Evolutionary conservation across 2,329 filamentous ascomycete genomes (phyloP).

Genomic region (Phialocephala sp.): DNA sequence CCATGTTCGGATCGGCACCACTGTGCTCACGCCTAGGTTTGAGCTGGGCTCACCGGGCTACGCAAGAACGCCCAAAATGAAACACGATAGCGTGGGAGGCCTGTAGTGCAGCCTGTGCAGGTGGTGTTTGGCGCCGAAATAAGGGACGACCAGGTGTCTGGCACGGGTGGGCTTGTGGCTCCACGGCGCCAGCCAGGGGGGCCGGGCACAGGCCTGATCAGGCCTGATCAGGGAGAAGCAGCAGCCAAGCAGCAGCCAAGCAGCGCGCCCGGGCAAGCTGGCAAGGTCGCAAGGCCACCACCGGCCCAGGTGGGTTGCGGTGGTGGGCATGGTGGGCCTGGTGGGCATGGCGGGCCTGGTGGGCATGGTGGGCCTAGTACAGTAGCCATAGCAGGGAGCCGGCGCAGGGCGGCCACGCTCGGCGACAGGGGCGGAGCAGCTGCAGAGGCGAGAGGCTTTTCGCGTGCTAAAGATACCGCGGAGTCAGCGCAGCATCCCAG

Average conservation of each 20-base stretch:
- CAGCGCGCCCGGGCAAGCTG: too few species aligned
- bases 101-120: conserved; percentile 28
- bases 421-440: conserved; percentile 20
- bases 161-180: conserved; percentile 13
- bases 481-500: conserved; percentile 22
- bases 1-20: conserved; percentile 33
- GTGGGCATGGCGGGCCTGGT: too few species aligned
- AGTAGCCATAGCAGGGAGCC: not conserved
- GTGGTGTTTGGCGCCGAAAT: conserved; percentile 28
- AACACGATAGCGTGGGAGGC: conserved; percentile 43
- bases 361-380: too few species aligned
- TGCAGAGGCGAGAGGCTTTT: not conserved
- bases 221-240: not conserved
- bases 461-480: conserved; percentile 13
- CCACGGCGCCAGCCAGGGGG: conserved; percentile 20
- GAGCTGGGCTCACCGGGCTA: conserved; percentile 25
- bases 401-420: conserved; percentile 11
- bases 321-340: too few species aligned
- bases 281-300: too few species aligned
- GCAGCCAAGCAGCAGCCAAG: too few species aligned
- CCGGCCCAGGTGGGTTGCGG: too few species aligned
- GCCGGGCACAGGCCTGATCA: conserved; percentile 21
- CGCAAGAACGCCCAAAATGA: conserved; percentile 40
- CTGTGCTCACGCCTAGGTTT: conserved; percentile 30
- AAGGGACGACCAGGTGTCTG: conserved; percentile 24